These are phyloP conservation scores for Perkinsela sp. DNA, from an alignment of 208 protist genomes.

Conservation along the genomic window DNA sequence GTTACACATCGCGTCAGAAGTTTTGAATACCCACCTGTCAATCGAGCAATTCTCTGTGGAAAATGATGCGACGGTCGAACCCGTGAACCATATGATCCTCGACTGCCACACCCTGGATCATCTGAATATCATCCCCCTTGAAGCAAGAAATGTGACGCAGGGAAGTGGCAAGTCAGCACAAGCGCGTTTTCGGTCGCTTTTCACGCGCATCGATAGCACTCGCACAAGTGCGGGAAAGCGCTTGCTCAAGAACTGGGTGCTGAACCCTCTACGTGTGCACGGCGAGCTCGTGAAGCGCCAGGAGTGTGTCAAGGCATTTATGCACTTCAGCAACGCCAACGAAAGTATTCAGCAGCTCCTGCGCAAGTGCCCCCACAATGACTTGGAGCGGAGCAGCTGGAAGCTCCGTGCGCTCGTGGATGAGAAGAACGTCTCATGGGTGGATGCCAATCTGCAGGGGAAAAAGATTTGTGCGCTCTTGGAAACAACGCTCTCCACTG, in stretches of 20 bases:
- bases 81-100: not conserved
- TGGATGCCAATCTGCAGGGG: slow-evolving; percentile 45
- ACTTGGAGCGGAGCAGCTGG: slow-evolving; percentile 37
- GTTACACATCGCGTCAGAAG: not conserved
- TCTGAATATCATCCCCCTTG: not conserved
- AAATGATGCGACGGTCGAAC: not conserved
- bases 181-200: not conserved
- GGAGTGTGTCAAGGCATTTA: slow-evolving; percentile 6
- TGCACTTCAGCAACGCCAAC: not conserved
- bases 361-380: slow-evolving; percentile 14
- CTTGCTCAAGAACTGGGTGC: slow-evolving; percentile 38
- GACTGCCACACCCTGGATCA: not conserved
- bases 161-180: not conserved
- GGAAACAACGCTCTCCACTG: slow-evolving; percentile 18
- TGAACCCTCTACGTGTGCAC: slow-evolving; percentile 7
- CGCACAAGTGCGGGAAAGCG: slow-evolving; percentile 4
- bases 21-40: not conserved
- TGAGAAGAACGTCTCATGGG: slow-evolving; percentile 21
- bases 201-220: not conserved
- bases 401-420: slow-evolving; percentile 1
- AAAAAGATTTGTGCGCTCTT: slow-evolving; percentile 43
- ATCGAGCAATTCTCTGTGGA: not conserved
- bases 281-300: slow-evolving; percentile 6
- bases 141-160: not conserved
- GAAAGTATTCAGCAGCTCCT: not conserved